phyloP scores from a whole-genome alignment of 1,284 basidiomycete species.

The Irpex sp. region DNA sequence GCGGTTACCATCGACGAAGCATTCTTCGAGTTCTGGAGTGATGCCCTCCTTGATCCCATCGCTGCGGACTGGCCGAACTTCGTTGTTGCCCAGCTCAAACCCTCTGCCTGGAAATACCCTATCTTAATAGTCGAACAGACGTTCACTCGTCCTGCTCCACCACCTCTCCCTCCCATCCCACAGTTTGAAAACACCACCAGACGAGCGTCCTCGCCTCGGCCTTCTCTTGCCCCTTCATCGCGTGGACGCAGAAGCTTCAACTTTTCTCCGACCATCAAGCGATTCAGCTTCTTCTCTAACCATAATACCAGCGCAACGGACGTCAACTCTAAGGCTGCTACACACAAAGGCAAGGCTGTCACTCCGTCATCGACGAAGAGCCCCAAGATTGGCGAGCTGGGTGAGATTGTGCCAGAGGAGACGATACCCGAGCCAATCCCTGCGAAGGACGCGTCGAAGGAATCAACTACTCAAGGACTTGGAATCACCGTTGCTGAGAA shows the following conservation, averaged over 20 bases:
- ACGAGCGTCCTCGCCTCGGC: constrained; percentile 42
- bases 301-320: constrained; percentile 12
- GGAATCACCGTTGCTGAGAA: background rate
- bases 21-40: constrained; percentile 76
- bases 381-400: constrained; percentile 57
- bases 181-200: constrained; percentile 15
- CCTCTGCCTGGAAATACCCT: constrained; percentile 33
- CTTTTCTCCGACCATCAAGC: constrained; percentile 45
- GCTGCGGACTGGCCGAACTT: constrained; percentile 61
- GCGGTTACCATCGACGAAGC: constrained; percentile 67
- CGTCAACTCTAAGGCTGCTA: constrained; percentile 15
- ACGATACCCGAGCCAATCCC: constrained; percentile 17
- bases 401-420: constrained; percentile 56
- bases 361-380: constrained; percentile 22
- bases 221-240: constrained; percentile 43
- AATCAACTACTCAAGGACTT: background rate
- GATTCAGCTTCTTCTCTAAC: constrained; percentile 54
- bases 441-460: background rate
- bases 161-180: constrained; percentile 23
- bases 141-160: constrained; percentile 38
- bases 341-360: background rate
- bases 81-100: constrained; percentile 61
- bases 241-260: constrained; percentile 34
- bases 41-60: constrained; percentile 64
- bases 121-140: constrained; percentile 68